A percentile compares a stretch with the other conserved stretches of the same genome.
Conservation (phyloP, 2,329 filamentous ascomycete species). For the Xylariales sp. region DNA sequence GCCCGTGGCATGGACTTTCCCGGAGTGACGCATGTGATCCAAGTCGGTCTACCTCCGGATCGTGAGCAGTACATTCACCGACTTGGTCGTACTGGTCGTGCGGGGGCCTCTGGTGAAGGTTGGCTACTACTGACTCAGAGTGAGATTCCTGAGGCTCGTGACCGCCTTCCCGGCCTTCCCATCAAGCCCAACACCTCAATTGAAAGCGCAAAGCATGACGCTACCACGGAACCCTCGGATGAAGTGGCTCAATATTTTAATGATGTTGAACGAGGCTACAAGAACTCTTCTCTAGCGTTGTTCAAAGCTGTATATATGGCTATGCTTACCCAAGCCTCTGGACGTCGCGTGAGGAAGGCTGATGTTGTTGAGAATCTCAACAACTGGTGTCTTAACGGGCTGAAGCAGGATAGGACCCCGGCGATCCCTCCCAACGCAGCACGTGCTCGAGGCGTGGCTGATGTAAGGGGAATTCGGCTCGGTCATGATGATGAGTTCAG, state of each 20-base stretch:
- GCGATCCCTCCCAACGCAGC: constrained; percentile 20
- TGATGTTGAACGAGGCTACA: constrained; percentile 36
- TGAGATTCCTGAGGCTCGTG: constrained; percentile 45
- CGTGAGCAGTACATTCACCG: constrained; percentile 74
- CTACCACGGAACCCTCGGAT: constrained; percentile 36
- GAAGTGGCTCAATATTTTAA: constrained; percentile 32
- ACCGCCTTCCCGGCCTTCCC: constrained; percentile 54
- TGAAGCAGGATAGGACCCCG: constrained; percentile 49
- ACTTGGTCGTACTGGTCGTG: constrained; percentile 71
- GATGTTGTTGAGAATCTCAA: constrained; percentile 47
- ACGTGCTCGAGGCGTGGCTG: constrained; percentile 17
- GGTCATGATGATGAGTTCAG: constrained; percentile 13
- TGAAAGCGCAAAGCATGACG: constrained; percentile 47
- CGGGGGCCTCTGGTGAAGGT: constrained; percentile 67
- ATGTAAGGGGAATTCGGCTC: constrained; percentile 21
- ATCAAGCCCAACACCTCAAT: constrained; percentile 52
- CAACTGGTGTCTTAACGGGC: constrained; percentile 43
- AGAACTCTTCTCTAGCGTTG: constrained; percentile 31
- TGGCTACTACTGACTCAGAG: constrained; percentile 59
- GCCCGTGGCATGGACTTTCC: constrained; percentile 83
- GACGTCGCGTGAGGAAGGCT: constrained; percentile 28
- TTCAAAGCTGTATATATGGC: constrained; percentile 51
- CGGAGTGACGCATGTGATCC: constrained; percentile 74
- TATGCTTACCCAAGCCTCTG: constrained; percentile 46
- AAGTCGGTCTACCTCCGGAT: constrained; percentile 60